phyloP scores from a whole-genome alignment of 2,329 filamentous ascomycete species.

The Hymenoscyphus repandus region DNA sequence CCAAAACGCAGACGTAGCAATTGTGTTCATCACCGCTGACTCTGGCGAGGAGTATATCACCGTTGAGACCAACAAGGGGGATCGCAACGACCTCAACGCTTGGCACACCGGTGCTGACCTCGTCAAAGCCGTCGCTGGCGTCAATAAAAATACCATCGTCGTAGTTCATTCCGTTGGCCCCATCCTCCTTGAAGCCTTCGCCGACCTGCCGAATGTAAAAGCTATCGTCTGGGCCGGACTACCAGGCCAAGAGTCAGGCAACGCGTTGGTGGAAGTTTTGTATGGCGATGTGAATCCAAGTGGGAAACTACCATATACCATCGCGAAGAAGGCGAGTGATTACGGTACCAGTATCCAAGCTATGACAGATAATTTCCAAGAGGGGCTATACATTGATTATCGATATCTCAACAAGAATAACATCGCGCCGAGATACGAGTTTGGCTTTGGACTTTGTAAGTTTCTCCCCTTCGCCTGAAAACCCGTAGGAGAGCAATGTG shows the following conservation, averaged over 20 bases:
- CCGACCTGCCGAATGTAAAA: conserved; percentile 54
- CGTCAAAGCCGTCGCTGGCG: conserved; percentile 48
- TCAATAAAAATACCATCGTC: conserved; percentile 43
- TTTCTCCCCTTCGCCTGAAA: conserved; percentile 33
- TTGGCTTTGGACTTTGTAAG: conserved; percentile 41
- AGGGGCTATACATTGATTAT: conserved; percentile 46
- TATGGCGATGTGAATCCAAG: conserved; percentile 56
- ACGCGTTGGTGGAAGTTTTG: conserved; percentile 38
- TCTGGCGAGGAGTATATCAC: conserved; percentile 65
- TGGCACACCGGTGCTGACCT: conserved; percentile 61
- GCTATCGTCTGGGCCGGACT: conserved; percentile 56
- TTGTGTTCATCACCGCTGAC: conserved; percentile 69
- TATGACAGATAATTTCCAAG: conserved; percentile 34
- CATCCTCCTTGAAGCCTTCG: conserved; percentile 53
- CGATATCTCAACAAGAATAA: conserved; percentile 40
- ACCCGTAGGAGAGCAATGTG: no score
- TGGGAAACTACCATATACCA: conserved; percentile 54
- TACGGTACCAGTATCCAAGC: conserved; percentile 37
- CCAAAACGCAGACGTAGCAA: conserved; percentile 34
- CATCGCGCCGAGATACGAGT: conserved; percentile 32
- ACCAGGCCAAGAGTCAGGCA: conserved; percentile 21
- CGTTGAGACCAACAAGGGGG: conserved; percentile 60
- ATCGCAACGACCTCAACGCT: conserved; percentile 57
- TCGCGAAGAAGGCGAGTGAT: conserved; percentile 50
- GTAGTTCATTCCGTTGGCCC: conserved; percentile 59